Base-by-base conservation (phyloP, 2,329 filamentous ascomycete genomes). In the Microcyclospora pomicola region DNA sequence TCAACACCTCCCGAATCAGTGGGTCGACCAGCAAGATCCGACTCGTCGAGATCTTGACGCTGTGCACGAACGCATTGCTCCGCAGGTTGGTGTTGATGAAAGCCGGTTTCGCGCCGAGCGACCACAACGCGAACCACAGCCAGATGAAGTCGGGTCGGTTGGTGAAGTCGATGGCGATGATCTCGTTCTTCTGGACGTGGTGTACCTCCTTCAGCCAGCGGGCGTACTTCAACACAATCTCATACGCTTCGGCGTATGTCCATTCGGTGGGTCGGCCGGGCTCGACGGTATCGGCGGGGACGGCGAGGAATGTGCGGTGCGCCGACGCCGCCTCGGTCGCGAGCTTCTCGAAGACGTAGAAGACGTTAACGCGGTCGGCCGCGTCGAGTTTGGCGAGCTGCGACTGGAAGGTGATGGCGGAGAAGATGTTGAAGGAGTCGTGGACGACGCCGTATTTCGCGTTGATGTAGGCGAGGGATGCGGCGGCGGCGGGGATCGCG, bases 41-140 rank as follows among this genome's bases (percentile, higher is more conserved):
- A 0, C 82, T 67, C 0, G 71, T 76, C 2, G 82, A 80, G 2
- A 75, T 73, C 45, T 69, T 72, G 33, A 92, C 66, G 48, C 82
- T 88, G 59, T 94, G 85, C 2, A 73, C 58, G 43, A 94, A 64
- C 0, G 83, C 69, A 19, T 79, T 73, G 10, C 77, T 79, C 0
- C 72, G 69, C 35, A 93, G 64, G 54, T 91, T 91, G 61, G 87
- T 88, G 60, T 94, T 94, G 62, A 93, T 80, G 49, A 91, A 84
- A 0, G 85, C 85, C 0, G 85, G 84, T 39, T 77, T 77, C 0
- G 82, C 85, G 9, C 86, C 86, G 41, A 93, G 75, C 24, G 78
- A 75, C 84, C 84, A 93, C 27, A 93, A 61, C 0, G 79, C 85
- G 38, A 87, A 66, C 69, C 78, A 74, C 7, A 92, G 45, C 54